These are phyloP conservation scores for Bremia lactucae DNA, from an alignment of 352 stramenopile species.

Conservation along the genomic window DNA sequence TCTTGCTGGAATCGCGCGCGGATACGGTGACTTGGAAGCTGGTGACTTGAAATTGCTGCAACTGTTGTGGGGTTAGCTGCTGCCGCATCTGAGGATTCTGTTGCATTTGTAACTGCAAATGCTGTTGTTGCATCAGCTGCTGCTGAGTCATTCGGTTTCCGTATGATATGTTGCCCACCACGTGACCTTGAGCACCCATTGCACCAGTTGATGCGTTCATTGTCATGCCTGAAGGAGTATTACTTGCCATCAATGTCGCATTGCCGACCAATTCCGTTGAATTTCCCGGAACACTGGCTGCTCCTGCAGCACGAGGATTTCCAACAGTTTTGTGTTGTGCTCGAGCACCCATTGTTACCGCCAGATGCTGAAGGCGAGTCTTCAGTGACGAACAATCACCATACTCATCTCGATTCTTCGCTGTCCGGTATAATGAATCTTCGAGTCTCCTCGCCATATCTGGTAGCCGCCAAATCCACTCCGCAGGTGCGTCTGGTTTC, in stretches of 20 bases:
- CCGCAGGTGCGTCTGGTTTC: slow-evolving; percentile 92
- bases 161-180: slow-evolving; percentile 66
- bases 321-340: slow-evolving; percentile 64
- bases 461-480: slow-evolving; percentile 95
- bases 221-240: slow-evolving; percentile 30
- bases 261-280: slow-evolving; percentile 16
- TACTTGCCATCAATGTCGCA: slow-evolving; percentile 38
- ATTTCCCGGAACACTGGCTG: slow-evolving; percentile 22
- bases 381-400: slow-evolving; percentile 94
- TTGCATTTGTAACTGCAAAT: slow-evolving; percentile 74
- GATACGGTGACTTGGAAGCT: no score
- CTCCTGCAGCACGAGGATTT: slow-evolving; percentile 31
- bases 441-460: slow-evolving; percentile 97
- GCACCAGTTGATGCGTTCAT: slow-evolving; percentile 37
- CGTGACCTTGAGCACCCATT: slow-evolving; percentile 50
- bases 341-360: slow-evolving; percentile 82
- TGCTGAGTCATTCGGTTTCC: slow-evolving; percentile 73
- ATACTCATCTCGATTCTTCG: slow-evolving; percentile 91
- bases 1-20: no score
- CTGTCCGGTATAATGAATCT: slow-evolving; percentile 92
- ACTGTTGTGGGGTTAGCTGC: slow-evolving; percentile 68
- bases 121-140: slow-evolving; percentile 64
- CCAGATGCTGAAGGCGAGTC: slow-evolving; percentile 92
- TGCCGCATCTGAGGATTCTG: slow-evolving; percentile 73
- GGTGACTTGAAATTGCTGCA: slow-evolving; percentile 76